A percentile compares a stretch with the other conserved stretches of the same genome.
Conservation (phyloP, 306 rosid species). For the Quercus agrifolia region DNA sequence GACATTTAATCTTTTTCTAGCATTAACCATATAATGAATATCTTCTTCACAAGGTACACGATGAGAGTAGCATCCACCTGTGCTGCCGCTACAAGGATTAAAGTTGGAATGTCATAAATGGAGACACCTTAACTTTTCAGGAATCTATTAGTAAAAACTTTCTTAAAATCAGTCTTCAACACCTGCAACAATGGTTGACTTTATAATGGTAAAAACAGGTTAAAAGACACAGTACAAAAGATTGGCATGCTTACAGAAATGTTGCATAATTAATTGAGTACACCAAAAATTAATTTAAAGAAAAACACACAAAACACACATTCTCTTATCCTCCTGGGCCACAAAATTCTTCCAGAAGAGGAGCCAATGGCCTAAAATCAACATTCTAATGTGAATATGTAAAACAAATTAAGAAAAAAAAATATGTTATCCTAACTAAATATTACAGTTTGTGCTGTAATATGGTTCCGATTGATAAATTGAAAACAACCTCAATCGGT, state of each 20-base stretch:
- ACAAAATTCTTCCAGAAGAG: slow-evolving; percentile 12
- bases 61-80: too few species aligned
- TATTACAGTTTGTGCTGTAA: slow-evolving; percentile 22
- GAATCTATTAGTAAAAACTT: too few species aligned
- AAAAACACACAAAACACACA: background rate
- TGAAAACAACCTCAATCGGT: slow-evolving; percentile 60
- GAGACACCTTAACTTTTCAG: too few species aligned
- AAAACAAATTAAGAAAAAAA: slow-evolving; percentile 19
- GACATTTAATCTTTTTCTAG: too few species aligned
- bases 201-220: background rate
- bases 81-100: too few species aligned
- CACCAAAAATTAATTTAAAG: background rate
- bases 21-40: too few species aligned
- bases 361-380: slow-evolving; percentile 12
- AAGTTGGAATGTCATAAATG: too few species aligned
- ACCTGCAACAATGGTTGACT: background rate
- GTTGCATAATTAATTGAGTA: background rate
- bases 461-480: slow-evolving; percentile 8
- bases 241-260: background rate
- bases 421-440: slow-evolving; percentile 21
- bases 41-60: too few species aligned
- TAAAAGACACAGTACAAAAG: background rate
- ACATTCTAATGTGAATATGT: slow-evolving; percentile 26
- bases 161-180: background rate
- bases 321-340: slow-evolving; percentile 10